Percentiles rank a stretch among this genome's conserved stretches.
Conservation (phyloP, 108 stramenopile genomes). For the Nannochloropsis gaditana region DNA sequence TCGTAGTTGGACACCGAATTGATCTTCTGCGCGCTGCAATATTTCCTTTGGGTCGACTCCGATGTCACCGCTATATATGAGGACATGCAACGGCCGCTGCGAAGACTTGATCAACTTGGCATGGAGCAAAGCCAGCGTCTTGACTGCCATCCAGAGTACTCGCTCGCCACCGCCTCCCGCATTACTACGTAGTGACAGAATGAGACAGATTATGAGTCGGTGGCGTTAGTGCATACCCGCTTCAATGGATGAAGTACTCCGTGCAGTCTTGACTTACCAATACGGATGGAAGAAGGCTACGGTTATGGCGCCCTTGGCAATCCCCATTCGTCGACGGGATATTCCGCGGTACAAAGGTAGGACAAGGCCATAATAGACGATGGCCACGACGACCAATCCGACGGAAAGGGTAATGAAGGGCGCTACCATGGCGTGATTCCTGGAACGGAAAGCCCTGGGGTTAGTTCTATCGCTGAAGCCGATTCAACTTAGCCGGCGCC, state of each 20-base stretch:
- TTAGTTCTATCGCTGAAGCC: too few relatives aligned
- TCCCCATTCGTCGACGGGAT: conserved; percentile 26
- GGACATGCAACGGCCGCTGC: conserved; percentile 27
- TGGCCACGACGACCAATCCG: neutral
- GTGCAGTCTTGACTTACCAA: neutral
- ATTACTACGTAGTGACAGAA: conserved; percentile 22
- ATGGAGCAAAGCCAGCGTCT: conserved; percentile 60
- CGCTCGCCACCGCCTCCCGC: conserved; percentile 94
- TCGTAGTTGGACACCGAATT: conserved; percentile 49
- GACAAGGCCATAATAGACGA: neutral
- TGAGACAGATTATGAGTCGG: too few relatives aligned
- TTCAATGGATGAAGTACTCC: neutral
- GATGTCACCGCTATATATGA: conserved; percentile 80
- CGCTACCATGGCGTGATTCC: neutral
- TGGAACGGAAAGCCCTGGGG: too few relatives aligned
- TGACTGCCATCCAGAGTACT: conserved; percentile 87
- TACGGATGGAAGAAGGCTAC: conserved; percentile 44
- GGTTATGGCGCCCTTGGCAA: conserved; percentile 21
- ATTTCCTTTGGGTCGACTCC: conserved; percentile 42
- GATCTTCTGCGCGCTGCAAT: conserved; percentile 31
- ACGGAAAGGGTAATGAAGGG: neutral
- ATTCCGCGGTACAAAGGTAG: neutral
- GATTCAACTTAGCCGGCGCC: too few relatives aligned
- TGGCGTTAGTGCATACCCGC: neutral
- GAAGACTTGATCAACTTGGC: conserved; percentile 29